phyloP scores from a whole-genome alignment of 208 protist species.

The Leishmania gerbilli region DNA sequence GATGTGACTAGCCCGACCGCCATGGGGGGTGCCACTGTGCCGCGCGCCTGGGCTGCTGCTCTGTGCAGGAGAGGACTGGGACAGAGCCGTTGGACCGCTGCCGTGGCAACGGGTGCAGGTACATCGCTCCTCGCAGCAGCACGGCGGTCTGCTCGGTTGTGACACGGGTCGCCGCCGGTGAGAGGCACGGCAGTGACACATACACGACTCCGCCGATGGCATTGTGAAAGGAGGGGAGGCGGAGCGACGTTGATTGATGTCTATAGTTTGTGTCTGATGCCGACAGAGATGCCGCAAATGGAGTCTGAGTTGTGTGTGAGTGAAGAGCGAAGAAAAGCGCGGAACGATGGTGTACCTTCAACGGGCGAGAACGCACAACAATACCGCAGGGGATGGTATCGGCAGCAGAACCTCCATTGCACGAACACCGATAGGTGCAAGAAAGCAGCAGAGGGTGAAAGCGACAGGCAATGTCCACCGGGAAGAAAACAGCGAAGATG shows the following conservation, averaged over 20 bases:
- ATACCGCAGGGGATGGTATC: neutral
- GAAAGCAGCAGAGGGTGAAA: neutral
- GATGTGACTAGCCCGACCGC: neutral
- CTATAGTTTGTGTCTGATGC: neutral
- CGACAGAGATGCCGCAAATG: neutral
- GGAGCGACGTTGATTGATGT: neutral
- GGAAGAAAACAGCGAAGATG: neutral
- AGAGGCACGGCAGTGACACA: conserved; percentile 7
- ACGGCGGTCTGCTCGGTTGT: conserved; percentile 29
- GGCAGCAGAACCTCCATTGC: neutral
- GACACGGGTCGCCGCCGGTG: neutral
- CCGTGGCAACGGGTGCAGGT: conserved; percentile 33
- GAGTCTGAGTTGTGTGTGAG: neutral
- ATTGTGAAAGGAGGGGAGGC: conserved; percentile 5
- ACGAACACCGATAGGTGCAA: neutral
- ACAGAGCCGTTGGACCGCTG: neutral
- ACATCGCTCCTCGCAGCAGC: conserved; percentile 62
- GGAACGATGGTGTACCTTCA: neutral
- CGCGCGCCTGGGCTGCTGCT: conserved; percentile 1
- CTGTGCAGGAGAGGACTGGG: neutral
- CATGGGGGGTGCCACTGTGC: neutral
- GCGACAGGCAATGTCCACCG: neutral
- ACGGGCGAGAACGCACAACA: neutral
- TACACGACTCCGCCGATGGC: conserved; percentile 2
- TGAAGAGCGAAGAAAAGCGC: neutral